Base-by-base conservation (phyloP, 805 yeast genomes). In the Naumovozyma dairenensis region DNA sequence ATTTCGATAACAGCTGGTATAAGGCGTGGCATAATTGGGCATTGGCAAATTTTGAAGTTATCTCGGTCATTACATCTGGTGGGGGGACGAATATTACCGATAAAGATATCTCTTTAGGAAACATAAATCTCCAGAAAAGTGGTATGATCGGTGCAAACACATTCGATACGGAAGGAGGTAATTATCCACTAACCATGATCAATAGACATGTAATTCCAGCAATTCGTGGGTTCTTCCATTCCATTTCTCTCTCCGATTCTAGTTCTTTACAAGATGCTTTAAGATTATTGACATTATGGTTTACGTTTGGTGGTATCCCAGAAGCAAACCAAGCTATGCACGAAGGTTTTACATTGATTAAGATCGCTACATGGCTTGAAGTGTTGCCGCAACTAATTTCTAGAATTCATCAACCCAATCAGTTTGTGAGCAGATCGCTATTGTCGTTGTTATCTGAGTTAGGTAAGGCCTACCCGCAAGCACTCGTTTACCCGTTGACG, bases 21-120 rank as follows among this genome's bases (percentile, higher is more conserved):
- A 92, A 93, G 53, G 98, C 97, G 13, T 93, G 98, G 98, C 99
- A 92, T 55, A 89, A 86, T 52, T 92, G 99, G 99, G 98, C 98
- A 0, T 66, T 93, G 51, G 96, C 97, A 1, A 92, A 93, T 57
- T 92, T 87, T 54, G 96, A 92, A 53, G 97, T 89, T 1, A 80
- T 89, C 15, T 80, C 95, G 0, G 66, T 80, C 18, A 62, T 68
- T 18, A 59, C 66, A 1, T 51, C 65, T 7, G 40, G 46, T 10
- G 25, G 40, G 3, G 40, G 35, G 25, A 48, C 24, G 39, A 54
- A 40, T 22, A 50, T 53, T 7, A 38, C 37, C 13, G 35, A 26
- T n/a, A 35, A 30, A n/a, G 29, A 34, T 18, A 36, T 21, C 6
- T 44, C 43, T 1, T 27, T 35, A 5, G 36, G 31, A 19, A 44